Evolutionary conservation across 2,329 filamentous ascomycete species (phyloP).

Genomic region (Fusarium lateritium): DNA sequence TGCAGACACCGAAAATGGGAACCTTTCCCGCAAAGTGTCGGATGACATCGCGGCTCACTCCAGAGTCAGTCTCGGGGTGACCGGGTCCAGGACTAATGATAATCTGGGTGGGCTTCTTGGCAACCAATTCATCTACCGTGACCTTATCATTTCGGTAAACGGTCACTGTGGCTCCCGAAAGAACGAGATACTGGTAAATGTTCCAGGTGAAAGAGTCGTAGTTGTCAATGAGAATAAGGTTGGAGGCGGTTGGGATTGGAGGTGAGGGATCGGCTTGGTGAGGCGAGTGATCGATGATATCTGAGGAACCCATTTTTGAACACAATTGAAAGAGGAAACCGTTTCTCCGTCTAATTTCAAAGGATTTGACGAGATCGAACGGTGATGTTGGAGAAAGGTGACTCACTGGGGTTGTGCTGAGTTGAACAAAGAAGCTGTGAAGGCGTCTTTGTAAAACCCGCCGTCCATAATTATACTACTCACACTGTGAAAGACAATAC

Average conservation of each 20-base stretch:
- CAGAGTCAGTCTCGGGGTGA: conserved; percentile 91
- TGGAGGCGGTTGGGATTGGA: conserved; percentile 84
- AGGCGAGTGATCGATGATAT: conserved; percentile 85
- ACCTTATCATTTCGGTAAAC: conserved; percentile 96
- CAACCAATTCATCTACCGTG: conserved; percentile 84
- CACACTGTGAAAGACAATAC: background rate
- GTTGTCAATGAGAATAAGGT: conserved; percentile 97
- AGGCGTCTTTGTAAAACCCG: conserved; percentile 27
- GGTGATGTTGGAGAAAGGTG: conserved; percentile 39
- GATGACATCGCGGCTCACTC: conserved; percentile 93
- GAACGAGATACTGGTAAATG: conserved; percentile 96
- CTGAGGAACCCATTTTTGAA: conserved; percentile 63
- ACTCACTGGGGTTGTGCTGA: conserved; percentile 35
- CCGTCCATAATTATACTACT: background rate
- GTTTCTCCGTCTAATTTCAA: conserved; percentile 5
- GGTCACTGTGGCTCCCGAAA: conserved; percentile 93
- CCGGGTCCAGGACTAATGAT: conserved; percentile 96
- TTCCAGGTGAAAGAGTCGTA: conserved; percentile 99
- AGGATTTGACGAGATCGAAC: conserved; percentile 17
- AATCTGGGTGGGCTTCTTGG: conserved; percentile 89
- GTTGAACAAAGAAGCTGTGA: conserved; percentile 41
- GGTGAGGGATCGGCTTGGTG: conserved; percentile 83
- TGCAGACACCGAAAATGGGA: conserved; percentile 96
- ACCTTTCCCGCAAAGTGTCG: conserved; percentile 94
- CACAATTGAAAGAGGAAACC: conserved; percentile 1